phyloP scores from a whole-genome alignment of 2,329 filamentous ascomycete genomes.

The Botryotinia convoluta region DNA sequence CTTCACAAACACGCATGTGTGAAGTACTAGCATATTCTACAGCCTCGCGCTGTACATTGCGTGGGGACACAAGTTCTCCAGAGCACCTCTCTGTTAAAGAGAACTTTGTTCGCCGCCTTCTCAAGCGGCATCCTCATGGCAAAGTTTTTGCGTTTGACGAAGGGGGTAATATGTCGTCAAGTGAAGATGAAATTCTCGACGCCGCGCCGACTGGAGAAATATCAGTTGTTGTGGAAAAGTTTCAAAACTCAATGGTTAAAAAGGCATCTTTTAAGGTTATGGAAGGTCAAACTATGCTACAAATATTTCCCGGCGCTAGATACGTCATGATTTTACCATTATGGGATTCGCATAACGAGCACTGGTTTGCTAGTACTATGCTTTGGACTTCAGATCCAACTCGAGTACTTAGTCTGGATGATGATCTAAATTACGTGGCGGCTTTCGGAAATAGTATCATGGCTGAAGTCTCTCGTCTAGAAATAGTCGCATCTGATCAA shows the following conservation, averaged over 20 bases:
- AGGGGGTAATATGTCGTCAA: conserved; percentile 25
- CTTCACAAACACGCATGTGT: conserved; percentile 13
- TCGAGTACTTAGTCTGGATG: conserved; percentile 36
- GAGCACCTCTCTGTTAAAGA: conserved; percentile 21
- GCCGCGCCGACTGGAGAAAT: not conserved
- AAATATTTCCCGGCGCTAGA: conserved; percentile 42
- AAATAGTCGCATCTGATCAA: conserved; percentile 47
- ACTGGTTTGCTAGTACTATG: conserved; percentile 48
- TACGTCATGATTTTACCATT: conserved; percentile 48
- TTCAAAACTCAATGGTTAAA: not conserved
- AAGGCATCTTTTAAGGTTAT: not conserved
- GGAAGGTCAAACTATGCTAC: conserved; percentile 9
- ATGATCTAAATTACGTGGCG: conserved; percentile 40
- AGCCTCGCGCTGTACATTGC: conserved; percentile 3
- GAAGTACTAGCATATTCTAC: conserved; percentile 35
- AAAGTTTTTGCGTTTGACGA: conserved; percentile 33
- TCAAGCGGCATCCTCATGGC: conserved; percentile 33
- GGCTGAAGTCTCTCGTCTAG: conserved; percentile 51
- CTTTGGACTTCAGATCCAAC: conserved; percentile 46
- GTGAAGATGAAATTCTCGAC: conserved; percentile 7
- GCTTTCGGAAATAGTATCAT: conserved; percentile 51
- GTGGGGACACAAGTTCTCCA: conserved; percentile 21
- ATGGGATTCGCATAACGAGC: conserved; percentile 45
- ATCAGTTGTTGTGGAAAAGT: not conserved
- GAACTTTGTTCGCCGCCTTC: conserved; percentile 10